Percentiles rank a stretch among this genome's conserved stretches.
phyloP scores from a whole-genome alignment of 2,329 filamentous ascomycete species.

The Pleoardoris graminearum region DNA sequence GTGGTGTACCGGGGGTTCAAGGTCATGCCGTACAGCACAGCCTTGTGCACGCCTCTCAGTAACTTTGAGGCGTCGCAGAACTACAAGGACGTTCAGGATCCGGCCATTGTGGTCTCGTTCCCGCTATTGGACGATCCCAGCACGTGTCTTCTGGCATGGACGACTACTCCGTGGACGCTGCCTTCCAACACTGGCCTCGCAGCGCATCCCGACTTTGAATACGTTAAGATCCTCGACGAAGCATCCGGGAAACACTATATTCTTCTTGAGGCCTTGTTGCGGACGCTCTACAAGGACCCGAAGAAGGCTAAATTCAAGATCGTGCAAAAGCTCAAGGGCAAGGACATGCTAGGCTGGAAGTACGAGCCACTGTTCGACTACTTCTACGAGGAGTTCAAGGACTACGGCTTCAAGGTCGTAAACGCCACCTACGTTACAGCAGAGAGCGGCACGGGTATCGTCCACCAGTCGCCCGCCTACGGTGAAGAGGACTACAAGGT shows the following conservation, averaged over 20 bases:
- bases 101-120: constrained; percentile 85
- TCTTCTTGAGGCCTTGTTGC: constrained; percentile 77
- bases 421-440: constrained; percentile 85
- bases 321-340: constrained; percentile 76
- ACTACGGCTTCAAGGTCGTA: constrained; percentile 77
- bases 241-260: constrained; percentile 82
- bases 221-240: constrained; percentile 83
- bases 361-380: constrained; percentile 90
- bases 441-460: constrained; percentile 89
- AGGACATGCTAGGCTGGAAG: constrained; percentile 83
- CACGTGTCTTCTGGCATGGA: constrained; percentile 79
- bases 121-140: constrained; percentile 77
- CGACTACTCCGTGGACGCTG: constrained; percentile 85
- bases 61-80: constrained; percentile 96
- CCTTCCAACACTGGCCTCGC: constrained; percentile 80
- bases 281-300: constrained; percentile 87
- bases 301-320: constrained; percentile 95
- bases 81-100: constrained; percentile 90
- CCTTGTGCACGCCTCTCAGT: constrained; percentile 83
- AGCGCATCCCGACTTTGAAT: constrained; percentile 81
- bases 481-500: constrained; percentile 96
- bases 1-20: constrained; percentile 87
- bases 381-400: constrained; percentile 86
- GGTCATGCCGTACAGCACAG: constrained; percentile 95
- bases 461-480: constrained; percentile 90